Evolutionary conservation across 805 yeast species (phyloP).

Genomic region (Ogataea wickerhamii): DNA sequence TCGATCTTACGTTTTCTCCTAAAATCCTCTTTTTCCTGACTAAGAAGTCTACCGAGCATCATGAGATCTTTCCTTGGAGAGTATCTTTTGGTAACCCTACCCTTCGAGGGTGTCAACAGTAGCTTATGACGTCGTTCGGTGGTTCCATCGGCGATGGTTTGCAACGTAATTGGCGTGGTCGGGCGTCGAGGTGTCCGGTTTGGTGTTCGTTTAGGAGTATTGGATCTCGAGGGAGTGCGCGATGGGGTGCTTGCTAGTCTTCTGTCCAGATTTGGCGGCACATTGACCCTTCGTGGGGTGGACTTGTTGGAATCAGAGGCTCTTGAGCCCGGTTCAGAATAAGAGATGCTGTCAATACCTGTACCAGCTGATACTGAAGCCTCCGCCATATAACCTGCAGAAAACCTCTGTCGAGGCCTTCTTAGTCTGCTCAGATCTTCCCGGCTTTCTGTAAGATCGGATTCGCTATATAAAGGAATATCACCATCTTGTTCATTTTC

Average conservation of each 20-base stretch:
- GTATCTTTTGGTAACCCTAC: conserved; percentile 23
- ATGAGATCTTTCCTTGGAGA: conserved; percentile 32
- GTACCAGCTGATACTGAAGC: background rate
- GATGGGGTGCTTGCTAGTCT: conserved; percentile 6
- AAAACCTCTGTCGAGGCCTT: background rate
- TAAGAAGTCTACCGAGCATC: conserved; percentile 29
- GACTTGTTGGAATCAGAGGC: background rate
- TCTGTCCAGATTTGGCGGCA: background rate
- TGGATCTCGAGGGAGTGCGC: conserved; percentile 15
- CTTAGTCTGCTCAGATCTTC: conserved; percentile 4
- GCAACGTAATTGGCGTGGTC: conserved; percentile 31
- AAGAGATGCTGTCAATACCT: background rate
- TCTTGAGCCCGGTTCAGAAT: background rate
- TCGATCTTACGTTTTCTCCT: conserved; percentile 19
- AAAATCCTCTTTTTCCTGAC: conserved; percentile 21
- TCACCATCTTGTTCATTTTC: conserved; percentile 5
- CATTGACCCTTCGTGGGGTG: background rate
- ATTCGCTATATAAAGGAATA: background rate
- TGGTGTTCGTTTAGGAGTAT: conserved; percentile 5
- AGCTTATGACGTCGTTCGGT: conserved; percentile 30
- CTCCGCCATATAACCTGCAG: too few relatives aligned
- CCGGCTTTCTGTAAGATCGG: conserved; percentile 11
- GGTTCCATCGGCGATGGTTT: conserved; percentile 29
- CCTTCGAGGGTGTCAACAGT: conserved; percentile 27
- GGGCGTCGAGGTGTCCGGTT: conserved; percentile 27